Conservation (phyloP, 2,329 filamentous ascomycete species). For the Graphilbum sp. region DNA sequence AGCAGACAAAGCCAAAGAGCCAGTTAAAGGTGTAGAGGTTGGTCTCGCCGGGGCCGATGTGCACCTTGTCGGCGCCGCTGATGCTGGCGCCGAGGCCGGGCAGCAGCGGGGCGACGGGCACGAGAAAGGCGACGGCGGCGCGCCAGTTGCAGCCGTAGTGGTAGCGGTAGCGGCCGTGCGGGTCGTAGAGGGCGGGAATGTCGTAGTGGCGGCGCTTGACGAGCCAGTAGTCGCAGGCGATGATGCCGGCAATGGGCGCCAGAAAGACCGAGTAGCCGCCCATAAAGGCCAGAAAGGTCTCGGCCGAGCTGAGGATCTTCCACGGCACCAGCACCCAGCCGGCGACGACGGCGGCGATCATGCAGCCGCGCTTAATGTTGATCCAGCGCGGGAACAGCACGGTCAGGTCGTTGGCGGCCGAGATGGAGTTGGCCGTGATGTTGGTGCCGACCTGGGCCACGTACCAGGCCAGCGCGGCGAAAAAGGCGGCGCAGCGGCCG, state of each 20-base stretch:
- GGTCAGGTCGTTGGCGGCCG: constrained; percentile 37
- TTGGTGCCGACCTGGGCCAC: constrained; percentile 40
- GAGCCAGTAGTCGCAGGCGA: constrained; percentile 23
- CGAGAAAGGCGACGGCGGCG: constrained; percentile 11
- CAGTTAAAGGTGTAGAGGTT: constrained; percentile 51
- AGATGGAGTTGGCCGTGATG: constrained; percentile 37
- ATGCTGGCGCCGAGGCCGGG: constrained; percentile 15
- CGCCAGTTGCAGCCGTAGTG: constrained; percentile 12
- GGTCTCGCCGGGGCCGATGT: constrained; percentile 23
- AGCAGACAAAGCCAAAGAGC: constrained; percentile 42
- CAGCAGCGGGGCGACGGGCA: constrained; percentile 15
- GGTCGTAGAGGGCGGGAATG: constrained; percentile 24
- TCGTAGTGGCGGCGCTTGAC: constrained; percentile 21
- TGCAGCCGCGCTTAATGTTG: constrained; percentile 40
- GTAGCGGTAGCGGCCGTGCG: constrained; percentile 23
- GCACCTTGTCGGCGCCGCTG: constrained; percentile 5
- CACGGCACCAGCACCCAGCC: constrained; percentile 47
- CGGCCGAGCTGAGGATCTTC: constrained; percentile 45
- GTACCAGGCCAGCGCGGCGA: constrained; percentile 35
- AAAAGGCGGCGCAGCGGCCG: constrained; percentile 23
- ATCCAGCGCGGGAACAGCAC: constrained; percentile 35
- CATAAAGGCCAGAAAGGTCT: constrained; percentile 48
- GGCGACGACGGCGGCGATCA: constrained; percentile 36
- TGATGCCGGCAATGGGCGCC: constrained; percentile 23
- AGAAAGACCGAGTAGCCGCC: constrained; percentile 34